Conservation (phyloP, 2,329 filamentous ascomycete genomes). For the Fusarium pseudonygamai region DNA sequence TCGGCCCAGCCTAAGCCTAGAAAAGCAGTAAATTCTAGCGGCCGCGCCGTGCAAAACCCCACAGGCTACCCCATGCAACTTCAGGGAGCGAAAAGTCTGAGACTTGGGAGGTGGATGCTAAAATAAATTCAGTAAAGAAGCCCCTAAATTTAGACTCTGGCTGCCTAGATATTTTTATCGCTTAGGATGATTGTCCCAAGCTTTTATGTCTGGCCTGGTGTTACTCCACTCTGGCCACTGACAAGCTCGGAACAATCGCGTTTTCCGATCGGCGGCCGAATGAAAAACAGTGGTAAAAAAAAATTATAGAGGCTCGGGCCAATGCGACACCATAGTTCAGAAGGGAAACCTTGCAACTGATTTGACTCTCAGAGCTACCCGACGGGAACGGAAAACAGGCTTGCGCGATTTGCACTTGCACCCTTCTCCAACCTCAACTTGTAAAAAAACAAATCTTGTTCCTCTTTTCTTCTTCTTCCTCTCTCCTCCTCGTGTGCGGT, state of each 20-base stretch:
- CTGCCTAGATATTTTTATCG: background rate
- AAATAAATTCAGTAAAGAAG: background rate
- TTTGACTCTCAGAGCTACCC: slow-evolving; percentile 9
- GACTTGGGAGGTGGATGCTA: background rate
- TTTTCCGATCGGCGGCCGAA: slow-evolving; percentile 40
- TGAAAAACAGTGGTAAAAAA: slow-evolving; percentile 8
- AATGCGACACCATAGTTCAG: slow-evolving; percentile 33
- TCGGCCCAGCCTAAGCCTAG: slow-evolving; percentile 14
- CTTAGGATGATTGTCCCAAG: background rate
- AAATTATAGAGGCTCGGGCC: slow-evolving; percentile 26
- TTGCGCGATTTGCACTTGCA: slow-evolving; percentile 41
- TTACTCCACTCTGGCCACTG: slow-evolving; percentile 14
- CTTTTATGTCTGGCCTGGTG: background rate
- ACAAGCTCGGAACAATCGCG: slow-evolving; percentile 39
- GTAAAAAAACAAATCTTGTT: background rate
- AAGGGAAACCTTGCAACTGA: background rate
- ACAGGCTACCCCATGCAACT: slow-evolving; percentile 8
- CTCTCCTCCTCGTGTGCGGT: slow-evolving; percentile 19
- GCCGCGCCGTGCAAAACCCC: slow-evolving; percentile 17
- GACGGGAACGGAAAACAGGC: slow-evolving; percentile 11
- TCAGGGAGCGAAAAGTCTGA: background rate
- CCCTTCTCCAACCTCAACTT: slow-evolving; percentile 1
- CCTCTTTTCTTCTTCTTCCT: slow-evolving; percentile 1
- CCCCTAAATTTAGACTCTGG: background rate
- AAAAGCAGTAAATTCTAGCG: slow-evolving; percentile 11